Evolutionary conservation across 495 filamentous ascomycete genomes (phyloP).

Genomic region (Penicillium fimorum): DNA sequence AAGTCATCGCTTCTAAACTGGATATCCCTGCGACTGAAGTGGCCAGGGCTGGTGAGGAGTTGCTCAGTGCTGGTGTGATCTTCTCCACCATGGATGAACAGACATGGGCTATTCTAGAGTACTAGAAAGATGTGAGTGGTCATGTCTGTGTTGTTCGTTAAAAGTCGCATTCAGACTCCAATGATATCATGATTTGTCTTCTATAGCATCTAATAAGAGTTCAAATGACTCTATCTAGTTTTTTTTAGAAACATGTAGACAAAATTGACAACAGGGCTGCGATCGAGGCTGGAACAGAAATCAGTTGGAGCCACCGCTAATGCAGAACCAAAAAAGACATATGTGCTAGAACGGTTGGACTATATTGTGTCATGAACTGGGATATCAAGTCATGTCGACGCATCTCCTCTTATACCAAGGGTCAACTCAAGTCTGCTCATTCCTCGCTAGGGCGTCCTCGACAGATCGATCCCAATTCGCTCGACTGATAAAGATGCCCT

Average conservation of each 20-base stretch:
- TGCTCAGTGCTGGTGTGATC: slow-evolving; percentile 68
- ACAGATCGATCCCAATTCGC: slow-evolving; percentile 74
- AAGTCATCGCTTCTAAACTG: slow-evolving; percentile 64
- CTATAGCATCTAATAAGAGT: not conserved
- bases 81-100: slow-evolving; percentile 90
- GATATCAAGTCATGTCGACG: not conserved
- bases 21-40: slow-evolving; percentile 67
- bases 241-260: not conserved
- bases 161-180: slow-evolving; percentile 17
- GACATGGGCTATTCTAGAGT: slow-evolving; percentile 72
- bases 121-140: slow-evolving; percentile 29
- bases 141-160: slow-evolving; percentile 4
- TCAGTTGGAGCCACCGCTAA: not conserved
- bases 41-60: slow-evolving; percentile 70
- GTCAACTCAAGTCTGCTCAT: slow-evolving; percentile 52
- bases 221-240: not conserved
- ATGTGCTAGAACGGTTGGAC: not conserved
- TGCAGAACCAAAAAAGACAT: not conserved
- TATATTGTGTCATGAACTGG: not conserved
- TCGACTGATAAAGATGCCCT: slow-evolving; percentile 62
- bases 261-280: not conserved
- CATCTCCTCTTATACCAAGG: not conserved
- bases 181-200: slow-evolving; percentile 34
- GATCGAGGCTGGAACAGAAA: not conserved
- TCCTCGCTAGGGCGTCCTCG: slow-evolving; percentile 68